A percentile compares a stretch with the other conserved stretches of the same genome.
These are phyloP conservation scores for Xylariaceae sp. DNA, from an alignment of 2,329 filamentous ascomycete species.

Conservation along the genomic window DNA sequence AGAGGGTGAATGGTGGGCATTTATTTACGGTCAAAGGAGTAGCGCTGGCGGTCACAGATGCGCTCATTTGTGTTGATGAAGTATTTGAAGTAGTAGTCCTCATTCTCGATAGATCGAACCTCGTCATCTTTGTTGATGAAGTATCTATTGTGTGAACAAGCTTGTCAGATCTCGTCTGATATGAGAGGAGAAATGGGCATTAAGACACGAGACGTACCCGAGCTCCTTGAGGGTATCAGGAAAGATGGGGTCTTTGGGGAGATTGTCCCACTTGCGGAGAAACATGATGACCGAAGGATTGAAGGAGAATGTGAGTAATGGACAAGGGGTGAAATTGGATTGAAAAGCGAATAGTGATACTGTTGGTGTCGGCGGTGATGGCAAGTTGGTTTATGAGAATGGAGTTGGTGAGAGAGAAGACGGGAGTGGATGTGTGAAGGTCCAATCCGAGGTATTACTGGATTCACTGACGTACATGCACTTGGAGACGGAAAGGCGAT, in stretches of 20 bases:
- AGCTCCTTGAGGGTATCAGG: constrained; percentile 61
- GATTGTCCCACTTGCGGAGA: constrained; percentile 58
- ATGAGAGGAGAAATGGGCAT: not conserved
- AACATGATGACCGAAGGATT: constrained; percentile 58
- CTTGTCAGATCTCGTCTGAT: not conserved
- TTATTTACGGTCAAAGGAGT: constrained; percentile 63
- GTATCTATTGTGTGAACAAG: constrained; percentile 50
- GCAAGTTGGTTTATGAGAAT: not conserved
- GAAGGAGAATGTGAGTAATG: not conserved
- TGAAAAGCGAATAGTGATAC: too few relatives aligned
- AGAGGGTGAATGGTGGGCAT: not conserved
- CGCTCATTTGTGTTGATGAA: constrained; percentile 68
- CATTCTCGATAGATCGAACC: constrained; percentile 63
- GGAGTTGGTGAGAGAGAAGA: not conserved
- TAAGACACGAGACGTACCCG: constrained; percentile 50
- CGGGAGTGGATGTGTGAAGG: not conserved
- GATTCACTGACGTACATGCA: too few relatives aligned
- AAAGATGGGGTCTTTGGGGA: constrained; percentile 67
- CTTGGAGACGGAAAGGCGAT: too few relatives aligned
- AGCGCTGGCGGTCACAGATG: constrained; percentile 69
- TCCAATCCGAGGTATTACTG: too few relatives aligned
- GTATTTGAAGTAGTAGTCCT: constrained; percentile 68
- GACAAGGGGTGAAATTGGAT: too few relatives aligned
- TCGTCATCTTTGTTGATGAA: constrained; percentile 73
- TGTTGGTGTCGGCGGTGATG: not conserved